phyloP scores from a whole-genome alignment of 805 yeast genomes.

The Sugiyamaella floridensis region DNA sequence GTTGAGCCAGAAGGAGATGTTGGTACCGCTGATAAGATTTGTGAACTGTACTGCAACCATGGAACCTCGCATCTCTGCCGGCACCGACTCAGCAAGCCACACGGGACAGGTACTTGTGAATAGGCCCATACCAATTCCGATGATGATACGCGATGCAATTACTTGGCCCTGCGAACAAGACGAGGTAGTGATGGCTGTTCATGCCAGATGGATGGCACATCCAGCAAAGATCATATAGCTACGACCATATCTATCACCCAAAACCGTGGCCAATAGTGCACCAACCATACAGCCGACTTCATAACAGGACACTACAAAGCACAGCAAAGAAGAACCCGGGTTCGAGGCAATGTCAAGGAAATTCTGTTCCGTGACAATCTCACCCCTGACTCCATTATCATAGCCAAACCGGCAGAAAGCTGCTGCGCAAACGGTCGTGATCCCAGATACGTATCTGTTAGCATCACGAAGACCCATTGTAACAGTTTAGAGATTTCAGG shows the following conservation, averaged over 20 bases:
- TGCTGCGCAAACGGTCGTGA: constrained; percentile 16
- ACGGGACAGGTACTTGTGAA: constrained; percentile 47
- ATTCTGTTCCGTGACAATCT: constrained; percentile 28
- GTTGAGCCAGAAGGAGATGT: constrained; percentile 51
- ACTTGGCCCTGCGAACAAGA: constrained; percentile 47
- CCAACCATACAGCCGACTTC: constrained; percentile 69
- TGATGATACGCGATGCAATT: constrained; percentile 53
- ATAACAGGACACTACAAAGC: constrained; percentile 34
- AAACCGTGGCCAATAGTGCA: constrained; percentile 48
- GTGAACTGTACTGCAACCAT: constrained; percentile 62
- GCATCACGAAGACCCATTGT: constrained; percentile 1
- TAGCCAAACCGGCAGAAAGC: constrained; percentile 35
- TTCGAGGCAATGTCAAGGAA: constrained; percentile 21
- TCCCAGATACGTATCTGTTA: constrained; percentile 1
- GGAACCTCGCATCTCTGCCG: constrained; percentile 66
- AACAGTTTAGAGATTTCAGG: not conserved
- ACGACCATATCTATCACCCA: constrained; percentile 56
- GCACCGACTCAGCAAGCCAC: constrained; percentile 70
- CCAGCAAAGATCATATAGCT: constrained; percentile 49
- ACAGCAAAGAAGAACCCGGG: constrained; percentile 20
- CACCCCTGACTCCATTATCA: constrained; percentile 39
- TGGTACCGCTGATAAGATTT: constrained; percentile 33
- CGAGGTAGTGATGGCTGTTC: constrained; percentile 3
- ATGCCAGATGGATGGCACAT: constrained; percentile 41
- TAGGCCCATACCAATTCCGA: constrained; percentile 23